A percentile compares a stretch with the other conserved stretches of the same genome.
Evolutionary conservation across 164 flowering plant genomes (phyloP).

Genomic region (Kalanchoe fedtschenkoi): DNA sequence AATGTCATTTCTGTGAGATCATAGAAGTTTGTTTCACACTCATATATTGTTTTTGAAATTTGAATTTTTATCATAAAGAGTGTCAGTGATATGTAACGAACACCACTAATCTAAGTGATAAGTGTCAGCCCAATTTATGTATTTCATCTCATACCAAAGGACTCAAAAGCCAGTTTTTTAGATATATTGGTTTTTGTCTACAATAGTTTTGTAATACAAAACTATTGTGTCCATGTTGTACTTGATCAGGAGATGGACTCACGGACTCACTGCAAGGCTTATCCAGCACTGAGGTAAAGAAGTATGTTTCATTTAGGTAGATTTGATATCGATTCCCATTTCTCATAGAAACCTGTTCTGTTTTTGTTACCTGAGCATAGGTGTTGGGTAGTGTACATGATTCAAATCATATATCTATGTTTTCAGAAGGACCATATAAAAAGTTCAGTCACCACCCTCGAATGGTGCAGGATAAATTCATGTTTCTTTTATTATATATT

Average conservation of each 20-base stretch:
- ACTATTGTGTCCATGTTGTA: conserved; percentile 2
- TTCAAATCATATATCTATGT: background rate
- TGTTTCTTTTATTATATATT: too few species aligned
- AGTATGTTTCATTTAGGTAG: background rate
- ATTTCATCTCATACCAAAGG: background rate
- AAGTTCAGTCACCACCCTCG: background rate
- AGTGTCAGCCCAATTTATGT: background rate
- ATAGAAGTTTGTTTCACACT: background rate
- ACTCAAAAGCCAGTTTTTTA: background rate
- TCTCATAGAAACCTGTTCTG: background rate
- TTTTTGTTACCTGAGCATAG: background rate
- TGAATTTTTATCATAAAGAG: background rate
- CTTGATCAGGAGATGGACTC: conserved; percentile 69
- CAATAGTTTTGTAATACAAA: background rate
- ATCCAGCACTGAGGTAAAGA: conserved; percentile 58
- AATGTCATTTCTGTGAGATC: background rate
- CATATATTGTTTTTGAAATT: background rate
- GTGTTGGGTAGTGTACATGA: background rate
- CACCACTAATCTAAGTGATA: background rate
- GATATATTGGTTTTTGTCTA: background rate
- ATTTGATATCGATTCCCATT: background rate
- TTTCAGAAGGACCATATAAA: background rate
- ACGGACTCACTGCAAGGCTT: conserved; percentile 69
- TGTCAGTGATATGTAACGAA: background rate
- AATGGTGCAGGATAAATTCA: too few species aligned